phyloP scores from a whole-genome alignment of 345 rosid genomes.

The Eutrema heterophyllum region DNA sequence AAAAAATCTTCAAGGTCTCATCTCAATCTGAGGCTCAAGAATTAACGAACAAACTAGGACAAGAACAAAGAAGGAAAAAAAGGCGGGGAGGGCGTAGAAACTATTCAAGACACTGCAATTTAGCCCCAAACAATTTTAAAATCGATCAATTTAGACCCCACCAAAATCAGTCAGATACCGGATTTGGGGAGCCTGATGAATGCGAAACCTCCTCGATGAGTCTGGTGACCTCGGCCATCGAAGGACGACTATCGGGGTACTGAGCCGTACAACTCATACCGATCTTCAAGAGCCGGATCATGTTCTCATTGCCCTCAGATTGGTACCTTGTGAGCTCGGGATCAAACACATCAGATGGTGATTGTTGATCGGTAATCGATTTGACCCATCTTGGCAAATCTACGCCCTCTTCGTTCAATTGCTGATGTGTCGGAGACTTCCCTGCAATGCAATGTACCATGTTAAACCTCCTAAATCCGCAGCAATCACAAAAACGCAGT shows the following conservation, averaged over 20 bases:
- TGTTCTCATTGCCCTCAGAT: constrained; percentile 56
- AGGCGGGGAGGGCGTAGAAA: neutral
- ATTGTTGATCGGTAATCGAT: constrained; percentile 56
- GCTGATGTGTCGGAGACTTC: constrained; percentile 70
- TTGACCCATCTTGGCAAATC: constrained; percentile 95
- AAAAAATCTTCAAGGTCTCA: constrained; percentile 6
- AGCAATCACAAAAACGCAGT: neutral
- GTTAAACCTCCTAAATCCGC: neutral
- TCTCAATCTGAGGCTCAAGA: constrained; percentile 35
- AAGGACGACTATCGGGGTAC: constrained; percentile 72
- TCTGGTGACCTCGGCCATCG: constrained; percentile 62
- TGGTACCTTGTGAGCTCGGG: constrained; percentile 76
- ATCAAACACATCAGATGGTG: constrained; percentile 72
- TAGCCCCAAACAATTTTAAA: constrained; percentile 26
- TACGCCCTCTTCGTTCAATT: constrained; percentile 65
- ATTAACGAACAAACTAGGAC: constrained; percentile 21
- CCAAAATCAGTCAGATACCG: constrained; percentile 23
- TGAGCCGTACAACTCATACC: constrained; percentile 77
- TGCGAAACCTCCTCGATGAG: constrained; percentile 63
- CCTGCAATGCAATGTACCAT: constrained; percentile 30
- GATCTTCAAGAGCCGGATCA: constrained; percentile 69
- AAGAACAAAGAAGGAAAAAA: neutral
- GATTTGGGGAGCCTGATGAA: constrained; percentile 24
- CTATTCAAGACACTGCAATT: constrained; percentile 15
- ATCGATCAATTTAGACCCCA: constrained; percentile 6